Conservation (phyloP, 345 rosid species). For the Brassica incana region DNA sequence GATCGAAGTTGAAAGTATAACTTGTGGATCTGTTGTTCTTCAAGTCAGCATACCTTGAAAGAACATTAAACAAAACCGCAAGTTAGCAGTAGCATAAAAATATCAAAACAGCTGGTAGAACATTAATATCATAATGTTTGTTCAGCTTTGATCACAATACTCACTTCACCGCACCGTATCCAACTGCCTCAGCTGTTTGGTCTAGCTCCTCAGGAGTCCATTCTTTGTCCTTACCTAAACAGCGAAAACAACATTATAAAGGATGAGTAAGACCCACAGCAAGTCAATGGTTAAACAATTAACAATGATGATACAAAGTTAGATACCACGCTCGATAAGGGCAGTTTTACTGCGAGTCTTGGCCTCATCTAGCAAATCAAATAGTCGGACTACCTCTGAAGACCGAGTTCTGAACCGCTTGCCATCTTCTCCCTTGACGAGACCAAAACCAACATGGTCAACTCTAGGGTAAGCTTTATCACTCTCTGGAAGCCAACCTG, state of each 20-base stretch:
- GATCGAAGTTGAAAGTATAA: conserved; percentile 75
- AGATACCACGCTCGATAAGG: conserved; percentile 78
- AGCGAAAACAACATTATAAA: conserved; percentile 20
- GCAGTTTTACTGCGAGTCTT: conserved; percentile 72
- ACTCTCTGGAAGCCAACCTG: conserved; percentile 81
- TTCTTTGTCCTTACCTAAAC: conserved; percentile 74
- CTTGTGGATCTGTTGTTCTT: conserved; percentile 80
- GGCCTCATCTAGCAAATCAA: conserved; percentile 96
- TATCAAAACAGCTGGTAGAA: neutral
- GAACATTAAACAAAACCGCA: conserved; percentile 15
- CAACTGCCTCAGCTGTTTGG: conserved; percentile 89
- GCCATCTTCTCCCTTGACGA: conserved; percentile 92
- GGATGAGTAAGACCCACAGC: neutral
- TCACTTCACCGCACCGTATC: conserved; percentile 98
- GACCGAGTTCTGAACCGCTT: conserved; percentile 86
- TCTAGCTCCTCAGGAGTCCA: conserved; percentile 89
- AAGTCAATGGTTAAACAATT: conserved; percentile 17
- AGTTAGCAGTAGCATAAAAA: conserved; percentile 9
- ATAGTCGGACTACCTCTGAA: conserved; percentile 86
- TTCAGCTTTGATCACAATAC: conserved; percentile 27
- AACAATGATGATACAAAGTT: conserved; percentile 8
- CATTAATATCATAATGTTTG: neutral
- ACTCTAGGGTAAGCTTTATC: conserved; percentile 59
- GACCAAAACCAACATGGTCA: conserved; percentile 93
- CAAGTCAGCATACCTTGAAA: conserved; percentile 79